Evolutionary conservation across 345 rosid species (phyloP).

Genomic region (Lepidium africanum): DNA sequence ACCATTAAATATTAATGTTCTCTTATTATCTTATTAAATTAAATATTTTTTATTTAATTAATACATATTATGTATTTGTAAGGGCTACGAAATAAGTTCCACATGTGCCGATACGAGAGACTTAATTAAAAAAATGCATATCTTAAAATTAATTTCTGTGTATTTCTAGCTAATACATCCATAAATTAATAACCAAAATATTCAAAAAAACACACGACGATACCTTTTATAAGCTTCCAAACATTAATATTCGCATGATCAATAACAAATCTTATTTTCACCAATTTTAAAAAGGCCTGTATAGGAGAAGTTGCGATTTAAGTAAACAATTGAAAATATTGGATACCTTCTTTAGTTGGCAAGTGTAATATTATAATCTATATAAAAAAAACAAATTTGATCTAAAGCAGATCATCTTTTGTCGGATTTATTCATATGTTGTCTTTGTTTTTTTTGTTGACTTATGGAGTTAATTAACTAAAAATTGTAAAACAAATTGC

Average conservation of each 20-base stretch:
- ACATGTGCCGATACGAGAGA: no score
- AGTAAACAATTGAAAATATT: neutral
- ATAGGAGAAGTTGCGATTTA: neutral
- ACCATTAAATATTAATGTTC: no score
- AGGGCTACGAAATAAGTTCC: no score
- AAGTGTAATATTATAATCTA: neutral
- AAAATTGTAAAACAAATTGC: neutral
- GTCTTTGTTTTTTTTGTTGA: neutral
- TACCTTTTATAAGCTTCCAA: neutral
- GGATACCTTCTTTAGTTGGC: conserved; percentile 1
- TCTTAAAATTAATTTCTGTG: no score
- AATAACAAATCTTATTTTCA: neutral
- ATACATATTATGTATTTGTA: no score
- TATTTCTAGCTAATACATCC: no score
- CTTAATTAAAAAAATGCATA: no score
- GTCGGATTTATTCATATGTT: conserved; percentile 10
- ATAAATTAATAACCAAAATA: no score
- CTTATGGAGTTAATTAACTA: neutral
- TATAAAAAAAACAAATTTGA: neutral
- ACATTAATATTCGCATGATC: neutral
- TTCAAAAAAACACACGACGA: neutral
- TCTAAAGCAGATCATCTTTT: conserved; percentile 4
- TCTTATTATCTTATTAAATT: no score
- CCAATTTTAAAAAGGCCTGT: neutral
- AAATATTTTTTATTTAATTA: no score